Conservation (phyloP, 805 yeast species). For the Sugiyamaella boreocaroliniensis region DNA sequence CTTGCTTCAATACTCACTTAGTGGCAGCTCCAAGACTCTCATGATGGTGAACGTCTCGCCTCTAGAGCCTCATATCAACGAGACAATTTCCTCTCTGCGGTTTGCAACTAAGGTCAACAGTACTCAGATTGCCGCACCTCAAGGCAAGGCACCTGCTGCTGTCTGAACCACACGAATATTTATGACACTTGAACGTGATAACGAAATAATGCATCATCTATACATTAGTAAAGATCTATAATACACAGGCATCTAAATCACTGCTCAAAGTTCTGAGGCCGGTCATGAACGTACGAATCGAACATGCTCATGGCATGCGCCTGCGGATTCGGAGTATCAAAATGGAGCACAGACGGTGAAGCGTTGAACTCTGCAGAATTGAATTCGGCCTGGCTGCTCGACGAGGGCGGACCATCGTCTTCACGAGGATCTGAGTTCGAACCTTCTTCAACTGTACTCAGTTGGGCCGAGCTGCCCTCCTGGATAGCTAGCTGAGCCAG, state of each 20-base stretch:
- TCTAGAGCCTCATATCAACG: slow-evolving; percentile 51
- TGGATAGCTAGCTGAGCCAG: background rate
- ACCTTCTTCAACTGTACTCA: background rate
- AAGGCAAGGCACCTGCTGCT: background rate
- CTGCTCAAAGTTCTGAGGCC: background rate
- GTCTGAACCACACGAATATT: background rate
- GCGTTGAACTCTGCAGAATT: background rate
- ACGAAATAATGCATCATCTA: background rate
- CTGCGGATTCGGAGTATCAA: background rate
- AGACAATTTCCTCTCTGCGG: slow-evolving; percentile 76
- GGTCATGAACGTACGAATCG: background rate
- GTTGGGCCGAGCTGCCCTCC: background rate
- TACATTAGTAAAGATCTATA: no score
- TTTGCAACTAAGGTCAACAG: slow-evolving; percentile 61
- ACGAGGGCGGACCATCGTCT: background rate
- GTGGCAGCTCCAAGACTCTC: slow-evolving; percentile 80
- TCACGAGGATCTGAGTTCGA: background rate
- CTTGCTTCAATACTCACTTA: slow-evolving; percentile 72
- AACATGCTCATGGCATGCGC: background rate
- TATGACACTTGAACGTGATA: background rate
- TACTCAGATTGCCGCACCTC: slow-evolving; percentile 13
- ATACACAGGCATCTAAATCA: background rate
- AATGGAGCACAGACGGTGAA: background rate
- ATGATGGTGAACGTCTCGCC: slow-evolving; percentile 92
- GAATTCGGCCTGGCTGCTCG: background rate